phyloP scores from a whole-genome alignment of 225 moss, liverwort and hornwort genomes.

The Ulota crispa region DNA sequence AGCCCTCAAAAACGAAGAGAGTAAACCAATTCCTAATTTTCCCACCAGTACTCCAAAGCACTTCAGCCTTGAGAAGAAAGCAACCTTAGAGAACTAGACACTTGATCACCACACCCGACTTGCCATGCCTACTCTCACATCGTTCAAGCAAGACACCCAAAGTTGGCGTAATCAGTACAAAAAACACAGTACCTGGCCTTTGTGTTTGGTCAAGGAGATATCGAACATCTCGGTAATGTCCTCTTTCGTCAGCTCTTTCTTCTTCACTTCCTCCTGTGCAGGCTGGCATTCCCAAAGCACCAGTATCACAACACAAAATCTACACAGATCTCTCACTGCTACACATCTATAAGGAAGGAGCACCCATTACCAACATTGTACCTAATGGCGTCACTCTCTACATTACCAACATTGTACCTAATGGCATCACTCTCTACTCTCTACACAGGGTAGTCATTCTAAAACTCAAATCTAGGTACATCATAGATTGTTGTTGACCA shows the following conservation, averaged over 20 bases:
- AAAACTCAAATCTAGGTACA: too few species aligned
- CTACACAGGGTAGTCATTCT: too few species aligned
- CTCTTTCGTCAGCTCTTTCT: constrained; percentile 84
- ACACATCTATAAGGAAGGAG: neutral
- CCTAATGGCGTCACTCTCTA: too few species aligned
- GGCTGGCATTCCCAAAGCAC: constrained; percentile 46
- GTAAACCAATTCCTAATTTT: neutral
- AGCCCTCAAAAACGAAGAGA: too few species aligned
- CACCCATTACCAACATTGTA: too few species aligned
- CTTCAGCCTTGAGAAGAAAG: neutral
- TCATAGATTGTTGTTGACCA: too few species aligned
- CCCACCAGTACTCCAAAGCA: neutral
- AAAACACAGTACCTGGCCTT: constrained; percentile 70
- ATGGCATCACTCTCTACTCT: too few species aligned
- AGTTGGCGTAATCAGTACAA: neutral
- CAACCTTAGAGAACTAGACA: neutral
- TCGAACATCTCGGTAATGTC: constrained; percentile 90
- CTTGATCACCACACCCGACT: neutral
- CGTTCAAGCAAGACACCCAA: neutral
- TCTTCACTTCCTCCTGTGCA: constrained; percentile 63
- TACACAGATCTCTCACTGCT: neutral
- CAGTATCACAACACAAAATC: neutral
- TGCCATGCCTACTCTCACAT: neutral
- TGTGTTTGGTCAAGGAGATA: constrained; percentile 85
- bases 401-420: too few species aligned